Conservation (phyloP, 1,284 basidiomycete genomes). For the Pascua guehoae region DNA sequence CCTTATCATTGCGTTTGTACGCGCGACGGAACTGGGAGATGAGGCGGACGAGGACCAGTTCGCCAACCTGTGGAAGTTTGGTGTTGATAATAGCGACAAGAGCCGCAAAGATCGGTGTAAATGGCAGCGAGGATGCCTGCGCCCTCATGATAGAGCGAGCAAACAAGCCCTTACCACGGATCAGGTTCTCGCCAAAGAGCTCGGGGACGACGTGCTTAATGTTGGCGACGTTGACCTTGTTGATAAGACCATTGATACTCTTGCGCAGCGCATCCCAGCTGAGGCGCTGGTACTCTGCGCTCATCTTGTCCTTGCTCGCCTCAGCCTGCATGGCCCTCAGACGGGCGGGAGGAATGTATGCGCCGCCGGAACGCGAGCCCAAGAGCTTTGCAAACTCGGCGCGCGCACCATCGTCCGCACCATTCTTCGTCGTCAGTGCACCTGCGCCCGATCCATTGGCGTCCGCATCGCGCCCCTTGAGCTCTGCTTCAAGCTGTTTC, state of each 20-base stretch:
- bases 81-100: conserved; percentile 94
- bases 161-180: conserved; percentile 84
- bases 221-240: conserved; percentile 87
- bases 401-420: conserved; percentile 57
- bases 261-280: conserved; percentile 98
- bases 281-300: conserved; percentile 89
- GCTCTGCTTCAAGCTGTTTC: conserved; percentile 62
- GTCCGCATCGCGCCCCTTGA: conserved; percentile 6
- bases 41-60: conserved; percentile 80
- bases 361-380: conserved; percentile 75
- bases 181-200: conserved; percentile 84
- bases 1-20: conserved; percentile 96
- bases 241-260: conserved; percentile 98
- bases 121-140: conserved; percentile 91
- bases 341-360: conserved; percentile 93
- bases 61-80: conserved; percentile 93
- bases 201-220: conserved; percentile 97
- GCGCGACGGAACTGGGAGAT: conserved; percentile 92
- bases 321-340: conserved; percentile 87
- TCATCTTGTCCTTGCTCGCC: conserved; percentile 73
- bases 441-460: conserved; percentile 52
- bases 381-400: conserved; percentile 76
- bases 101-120: conserved; percentile 94
- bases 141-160: conserved; percentile 95
- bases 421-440: conserved; percentile 20